These are phyloP conservation scores for Magnolia sinica DNA, from an alignment of 164 flowering plant species.

Conservation along the genomic window DNA sequence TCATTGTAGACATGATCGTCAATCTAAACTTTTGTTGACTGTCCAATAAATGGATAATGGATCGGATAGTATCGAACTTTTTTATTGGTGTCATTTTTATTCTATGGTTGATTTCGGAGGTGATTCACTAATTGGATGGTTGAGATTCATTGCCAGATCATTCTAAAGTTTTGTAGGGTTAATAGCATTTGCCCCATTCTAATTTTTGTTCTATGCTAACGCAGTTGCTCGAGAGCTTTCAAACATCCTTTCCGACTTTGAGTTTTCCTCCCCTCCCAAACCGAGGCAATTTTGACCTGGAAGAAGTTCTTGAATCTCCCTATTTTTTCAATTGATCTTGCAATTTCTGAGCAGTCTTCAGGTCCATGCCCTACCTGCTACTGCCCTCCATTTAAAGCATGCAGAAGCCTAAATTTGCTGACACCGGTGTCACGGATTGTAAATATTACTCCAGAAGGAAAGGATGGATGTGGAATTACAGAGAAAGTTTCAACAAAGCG, in stretches of 20 bases:
- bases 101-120: not conserved
- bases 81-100: not conserved
- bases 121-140: not conserved
- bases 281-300: constrained; percentile 77
- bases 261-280: constrained; percentile 73
- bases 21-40: not conserved
- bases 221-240: constrained; percentile 83
- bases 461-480: not conserved
- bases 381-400: not conserved
- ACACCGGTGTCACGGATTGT: not conserved
- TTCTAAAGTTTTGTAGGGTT: not conserved
- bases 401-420: not conserved
- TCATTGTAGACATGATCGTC: not conserved
- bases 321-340: constrained; percentile 76
- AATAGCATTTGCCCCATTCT: not conserved
- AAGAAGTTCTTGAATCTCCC: constrained; percentile 66
- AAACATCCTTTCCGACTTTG: constrained; percentile 59
- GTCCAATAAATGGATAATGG: not conserved
- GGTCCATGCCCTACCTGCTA: not conserved
- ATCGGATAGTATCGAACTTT: not conserved
- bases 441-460: not conserved
- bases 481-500: not conserved
- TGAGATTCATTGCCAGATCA: not conserved
- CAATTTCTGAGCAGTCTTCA: not conserved
- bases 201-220: not conserved